Base-by-base conservation (phyloP, 1,284 basidiomycete genomes). In the Sporisorium iseilematis-ciliati region DNA sequence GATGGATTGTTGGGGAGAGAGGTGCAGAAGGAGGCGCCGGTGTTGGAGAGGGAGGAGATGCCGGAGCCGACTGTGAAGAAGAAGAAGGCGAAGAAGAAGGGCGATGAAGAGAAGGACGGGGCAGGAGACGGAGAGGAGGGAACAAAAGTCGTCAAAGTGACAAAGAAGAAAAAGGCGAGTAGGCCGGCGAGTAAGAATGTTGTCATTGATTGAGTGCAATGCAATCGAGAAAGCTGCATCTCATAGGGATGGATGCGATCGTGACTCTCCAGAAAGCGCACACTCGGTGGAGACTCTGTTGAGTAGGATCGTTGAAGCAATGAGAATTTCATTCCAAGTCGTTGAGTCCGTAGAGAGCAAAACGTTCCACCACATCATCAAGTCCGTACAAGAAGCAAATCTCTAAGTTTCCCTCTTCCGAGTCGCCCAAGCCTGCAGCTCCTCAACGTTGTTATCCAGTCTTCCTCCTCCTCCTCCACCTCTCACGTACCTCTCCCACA, bases 31-130 rank as follows among this genome's bases (percentile, higher is more conserved):
- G 42, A 35, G 10, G 42, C 68, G 21, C 68, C 51, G 20, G 62
- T 75, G 21, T 53, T 77, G 52, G 75, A 77, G 38, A 23, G 56
- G 33, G 75, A 77, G 40, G 75, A 77, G 29, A 75, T 75, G 72
- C 75, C 75, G 2, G 75, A 72, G 25, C 29, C 38, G 0, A 25
- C 25, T 4, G 26, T 35, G 18, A 23, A 21, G 29, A 60, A 56
- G 50, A 56, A 6, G 14, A 72, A 66, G 46, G 50, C 57, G 26
- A 66, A 65, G 42, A 54, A n/a, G 7, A 20, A 42, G 26, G 12
- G 18, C 20, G 29, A 25, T 21, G n/a, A 10, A 8, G 7, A 21
- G 8, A 14, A 20, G 16, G 26, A 7, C 10, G 14, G 12, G 7
- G 29, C 8, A 29, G 29, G 29, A 20, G 18, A 7, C 18, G 6